Percentiles rank a stretch among this genome's conserved stretches.
Evolutionary conservation across 352 stramenopile species (phyloP).

Genomic region (Phytophthora fragariae): DNA sequence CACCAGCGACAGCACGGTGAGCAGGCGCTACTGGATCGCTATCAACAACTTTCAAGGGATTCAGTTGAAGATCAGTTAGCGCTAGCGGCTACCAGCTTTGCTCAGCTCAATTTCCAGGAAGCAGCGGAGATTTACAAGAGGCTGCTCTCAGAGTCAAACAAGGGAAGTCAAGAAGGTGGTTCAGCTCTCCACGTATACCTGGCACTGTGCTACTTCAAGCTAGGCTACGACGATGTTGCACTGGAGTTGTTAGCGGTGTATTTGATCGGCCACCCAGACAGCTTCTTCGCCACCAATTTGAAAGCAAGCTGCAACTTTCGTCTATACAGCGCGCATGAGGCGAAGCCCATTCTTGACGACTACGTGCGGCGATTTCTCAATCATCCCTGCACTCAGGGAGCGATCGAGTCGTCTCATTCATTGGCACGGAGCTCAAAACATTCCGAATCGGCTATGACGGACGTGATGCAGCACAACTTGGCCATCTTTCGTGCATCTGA

Average conservation of each 20-base stretch:
- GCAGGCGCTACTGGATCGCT: constrained; percentile 88
- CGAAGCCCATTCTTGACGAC: constrained; percentile 85
- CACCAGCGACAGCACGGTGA: constrained; percentile 53
- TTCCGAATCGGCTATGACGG: constrained; percentile 30
- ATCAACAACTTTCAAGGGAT: constrained; percentile 48
- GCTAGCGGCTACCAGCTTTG: constrained; percentile 54
- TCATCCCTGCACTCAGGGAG: constrained; percentile 37
- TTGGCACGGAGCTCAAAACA: neutral
- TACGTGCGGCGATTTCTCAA: constrained; percentile 63
- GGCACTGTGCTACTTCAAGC: constrained; percentile 77
- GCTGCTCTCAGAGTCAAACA: constrained; percentile 34
- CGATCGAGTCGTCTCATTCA: neutral
- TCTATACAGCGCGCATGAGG: constrained; percentile 62
- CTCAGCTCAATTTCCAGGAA: constrained; percentile 69
- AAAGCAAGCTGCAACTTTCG: constrained; percentile 71
- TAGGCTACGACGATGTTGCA: constrained; percentile 78
- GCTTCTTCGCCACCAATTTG: constrained; percentile 77
- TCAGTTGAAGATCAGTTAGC: constrained; percentile 50
- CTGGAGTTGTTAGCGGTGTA: constrained; percentile 73
- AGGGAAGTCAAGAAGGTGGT: constrained; percentile 25
- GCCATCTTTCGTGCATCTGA: constrained; percentile 53
- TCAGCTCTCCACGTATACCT: constrained; percentile 75
- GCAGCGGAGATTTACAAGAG: constrained; percentile 79
- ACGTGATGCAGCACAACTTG: constrained; percentile 63
- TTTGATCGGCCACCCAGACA: constrained; percentile 51